Evolutionary conservation across 257 asterid genomes (phyloP).

Genomic region (Nicotiana undulata): DNA sequence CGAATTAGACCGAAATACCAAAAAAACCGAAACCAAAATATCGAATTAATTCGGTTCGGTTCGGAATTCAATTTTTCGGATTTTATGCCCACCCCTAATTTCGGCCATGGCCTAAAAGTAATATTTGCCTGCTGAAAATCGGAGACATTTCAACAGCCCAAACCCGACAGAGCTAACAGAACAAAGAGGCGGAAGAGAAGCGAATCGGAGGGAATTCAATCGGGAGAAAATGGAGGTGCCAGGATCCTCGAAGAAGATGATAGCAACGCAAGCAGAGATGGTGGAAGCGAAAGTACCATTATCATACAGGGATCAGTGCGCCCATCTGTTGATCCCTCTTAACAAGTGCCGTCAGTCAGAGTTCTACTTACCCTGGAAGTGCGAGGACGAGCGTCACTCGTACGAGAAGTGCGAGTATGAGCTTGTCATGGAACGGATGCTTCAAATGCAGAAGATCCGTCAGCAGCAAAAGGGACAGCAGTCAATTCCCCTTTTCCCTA

Average conservation of each 20-base stretch:
- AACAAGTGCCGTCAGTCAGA: slow-evolving; percentile 87
- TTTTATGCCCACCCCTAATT: no score
- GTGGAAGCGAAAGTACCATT: slow-evolving; percentile 71
- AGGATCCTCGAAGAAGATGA: slow-evolving; percentile 96
- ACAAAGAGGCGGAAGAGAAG: background rate
- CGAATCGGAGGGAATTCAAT: slow-evolving; percentile 42
- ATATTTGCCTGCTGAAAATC: no score
- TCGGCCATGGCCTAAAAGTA: no score
- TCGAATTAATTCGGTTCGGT: no score
- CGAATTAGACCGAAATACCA: no score
- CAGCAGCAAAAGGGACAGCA: slow-evolving; percentile 29
- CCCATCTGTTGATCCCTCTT: slow-evolving; percentile 83
- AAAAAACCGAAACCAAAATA: no score
- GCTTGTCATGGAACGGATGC: slow-evolving; percentile 96
- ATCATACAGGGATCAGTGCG: slow-evolving; percentile 85
- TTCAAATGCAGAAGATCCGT: slow-evolving; percentile 94
- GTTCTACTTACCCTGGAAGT: slow-evolving; percentile 83
- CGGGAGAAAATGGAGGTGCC: slow-evolving; percentile 52
- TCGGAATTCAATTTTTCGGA: no score
- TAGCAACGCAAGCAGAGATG: slow-evolving; percentile 30
- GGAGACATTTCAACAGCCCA: no score
- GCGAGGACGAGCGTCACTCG: slow-evolving; percentile 67
- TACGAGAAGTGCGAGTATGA: slow-evolving; percentile 91
- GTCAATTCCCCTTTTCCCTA: slow-evolving; percentile 51
- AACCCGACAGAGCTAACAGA: background rate